A percentile compares a stretch with the other conserved stretches of the same genome.
Evolutionary conservation across 805 yeast genomes (phyloP).

Genomic region (Saccharomyces jurei): DNA sequence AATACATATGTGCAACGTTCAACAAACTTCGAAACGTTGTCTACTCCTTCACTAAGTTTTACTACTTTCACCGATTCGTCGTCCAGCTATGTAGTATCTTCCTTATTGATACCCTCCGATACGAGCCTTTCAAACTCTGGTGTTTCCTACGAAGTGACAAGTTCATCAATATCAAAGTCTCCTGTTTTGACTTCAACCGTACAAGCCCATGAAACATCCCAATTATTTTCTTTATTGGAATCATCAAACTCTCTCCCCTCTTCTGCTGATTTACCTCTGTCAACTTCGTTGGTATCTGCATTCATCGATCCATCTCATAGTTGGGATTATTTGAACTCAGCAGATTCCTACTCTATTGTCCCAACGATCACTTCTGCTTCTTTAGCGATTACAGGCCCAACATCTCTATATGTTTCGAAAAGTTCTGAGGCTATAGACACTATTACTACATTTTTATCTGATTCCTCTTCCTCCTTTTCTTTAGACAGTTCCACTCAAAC

Average conservation of each 20-base stretch:
- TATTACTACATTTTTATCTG: background rate
- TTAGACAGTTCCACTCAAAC: background rate
- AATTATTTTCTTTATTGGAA: background rate
- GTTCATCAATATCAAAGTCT: background rate
- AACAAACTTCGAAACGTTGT: background rate
- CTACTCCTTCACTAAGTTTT: background rate
- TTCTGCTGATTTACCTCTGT: background rate
- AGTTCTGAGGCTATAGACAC: background rate
- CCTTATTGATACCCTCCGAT: background rate
- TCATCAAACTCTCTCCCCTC: background rate
- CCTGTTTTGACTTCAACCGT: background rate
- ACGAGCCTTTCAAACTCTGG: background rate
- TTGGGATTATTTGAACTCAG: background rate
- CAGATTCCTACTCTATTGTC: background rate
- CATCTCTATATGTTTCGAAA: background rate
- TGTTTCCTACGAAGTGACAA: too few relatives aligned
- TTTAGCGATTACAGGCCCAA: background rate
- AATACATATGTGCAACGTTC: background rate
- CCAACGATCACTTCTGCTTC: background rate
- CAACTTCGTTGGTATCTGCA: background rate
- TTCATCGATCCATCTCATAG: background rate
- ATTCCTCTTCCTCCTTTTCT: background rate
- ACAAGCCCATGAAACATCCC: background rate
- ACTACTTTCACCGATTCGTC: background rate
- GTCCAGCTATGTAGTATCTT: background rate